Base-by-base conservation (phyloP, 805 yeast species). In the Blastobotrys peoriensis region DNA sequence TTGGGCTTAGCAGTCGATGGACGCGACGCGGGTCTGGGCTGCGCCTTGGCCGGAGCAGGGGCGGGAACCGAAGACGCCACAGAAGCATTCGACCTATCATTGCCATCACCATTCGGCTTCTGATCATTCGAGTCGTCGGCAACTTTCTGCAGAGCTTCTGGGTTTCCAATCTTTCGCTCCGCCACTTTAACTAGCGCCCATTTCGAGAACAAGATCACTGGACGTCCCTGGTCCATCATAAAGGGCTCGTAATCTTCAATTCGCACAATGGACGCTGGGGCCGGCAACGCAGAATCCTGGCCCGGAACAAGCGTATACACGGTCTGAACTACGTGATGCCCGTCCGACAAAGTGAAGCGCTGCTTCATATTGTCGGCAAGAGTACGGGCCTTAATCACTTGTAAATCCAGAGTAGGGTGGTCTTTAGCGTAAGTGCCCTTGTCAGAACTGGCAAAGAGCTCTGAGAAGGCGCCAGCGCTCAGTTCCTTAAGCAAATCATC, bases 91-190 rank as follows among this genome's bases (percentile, higher is more conserved):
- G 37, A 6, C 23, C 37, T 35, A n/a, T 21, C 19, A 13, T 23
- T 37, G 3, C 30, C 23, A 20, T 25, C 13, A 10, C 33, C 5
- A 13, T 20, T 17, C 3, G 30, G 13, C 3, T 23, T 10, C 13
- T n/a, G 16, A 5, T 23, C 30, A 5, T 15, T 27, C 3, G 40
- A 13, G 8, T 4, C 40, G 3, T 16, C 30, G 6, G 16, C 25
- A 15, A 15, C n/a, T 15, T 17, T 37, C 20, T 27, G 21, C 37
- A 30, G 25, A n/a, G 37, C n/a, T 16, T 15, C 27, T 10, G 51
- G 51, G 4, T 41, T 35, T n/a, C 51, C 51, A 44, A 48, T 41
- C 33, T 34, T 35, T 15, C 41, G 44, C 10, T 15, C 18, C 37
- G 23, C 23, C 3, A 16, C 22, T 8, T 20, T 28, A 10, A 35